Conservation (phyloP, 2,329 filamentous ascomycete species). For the Hypoxylon sp. region DNA sequence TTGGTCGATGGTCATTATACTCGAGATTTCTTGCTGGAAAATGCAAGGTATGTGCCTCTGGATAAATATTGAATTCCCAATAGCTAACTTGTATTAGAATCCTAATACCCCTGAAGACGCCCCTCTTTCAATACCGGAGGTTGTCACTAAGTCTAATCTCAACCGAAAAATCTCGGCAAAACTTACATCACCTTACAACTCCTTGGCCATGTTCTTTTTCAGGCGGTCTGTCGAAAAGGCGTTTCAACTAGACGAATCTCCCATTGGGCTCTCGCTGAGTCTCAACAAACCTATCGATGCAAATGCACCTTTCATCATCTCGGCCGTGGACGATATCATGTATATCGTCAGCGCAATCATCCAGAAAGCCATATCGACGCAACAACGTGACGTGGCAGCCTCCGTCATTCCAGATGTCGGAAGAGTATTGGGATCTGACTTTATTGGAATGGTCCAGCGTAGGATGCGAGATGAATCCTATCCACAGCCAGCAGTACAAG, state of each 20-base stretch:
- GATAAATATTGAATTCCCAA: constrained; percentile 38
- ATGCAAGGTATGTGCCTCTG: constrained; percentile 74
- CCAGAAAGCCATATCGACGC: constrained; percentile 87
- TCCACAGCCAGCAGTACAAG: constrained; percentile 82
- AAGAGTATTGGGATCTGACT: constrained; percentile 87
- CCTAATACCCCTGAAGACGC: constrained; percentile 66
- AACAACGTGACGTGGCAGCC: constrained; percentile 82
- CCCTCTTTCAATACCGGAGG: constrained; percentile 76
- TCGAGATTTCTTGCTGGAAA: constrained; percentile 90
- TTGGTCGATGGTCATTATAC: constrained; percentile 93
- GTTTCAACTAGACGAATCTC: constrained; percentile 94
- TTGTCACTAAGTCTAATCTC: constrained; percentile 84
- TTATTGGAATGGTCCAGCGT: constrained; percentile 95
- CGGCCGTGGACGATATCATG: constrained; percentile 98
- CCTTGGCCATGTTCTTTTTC: constrained; percentile 97
- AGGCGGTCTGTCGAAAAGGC: constrained; percentile 96
- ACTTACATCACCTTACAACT: constrained; percentile 85
- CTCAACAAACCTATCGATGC: constrained; percentile 78
- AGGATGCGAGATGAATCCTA: constrained; percentile 98
- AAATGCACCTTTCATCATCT: constrained; percentile 91
- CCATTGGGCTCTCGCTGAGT: constrained; percentile 83
- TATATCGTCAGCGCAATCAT: constrained; percentile 97
- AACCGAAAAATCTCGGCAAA: constrained; percentile 82
- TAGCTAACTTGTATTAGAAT: constrained; percentile 61
- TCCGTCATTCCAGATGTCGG: constrained; percentile 84